A percentile compares a stretch with the other conserved stretches of the same genome.
Conservation (phyloP, 1,284 basidiomycete species). For the Schizophyllum amplum region DNA sequence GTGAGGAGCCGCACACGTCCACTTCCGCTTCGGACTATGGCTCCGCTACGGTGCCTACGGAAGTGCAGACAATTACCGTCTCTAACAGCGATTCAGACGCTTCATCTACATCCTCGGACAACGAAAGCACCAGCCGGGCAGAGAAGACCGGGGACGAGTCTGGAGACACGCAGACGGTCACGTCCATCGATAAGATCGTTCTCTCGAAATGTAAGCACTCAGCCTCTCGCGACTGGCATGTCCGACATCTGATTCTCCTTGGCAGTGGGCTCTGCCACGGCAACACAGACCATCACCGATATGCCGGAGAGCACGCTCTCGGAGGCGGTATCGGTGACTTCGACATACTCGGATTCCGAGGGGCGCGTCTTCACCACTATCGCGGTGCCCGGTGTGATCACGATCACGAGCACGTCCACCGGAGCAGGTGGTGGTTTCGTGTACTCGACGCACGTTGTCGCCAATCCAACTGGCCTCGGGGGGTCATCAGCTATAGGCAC, state of each 20-base stretch:
- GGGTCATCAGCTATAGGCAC: constrained; percentile 14
- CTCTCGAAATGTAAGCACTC: background rate
- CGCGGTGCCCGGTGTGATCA: constrained; percentile 35
- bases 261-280: constrained; percentile 13
- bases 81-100: background rate
- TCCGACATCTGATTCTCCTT: background rate
- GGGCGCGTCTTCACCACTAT: constrained; percentile 31
- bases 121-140: background rate
- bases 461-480: constrained; percentile 32
- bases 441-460: constrained; percentile 39
- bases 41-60: background rate
- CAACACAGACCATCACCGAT: constrained; percentile 35
- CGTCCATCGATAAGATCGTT: background rate
- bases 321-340: background rate
- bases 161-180: too few species aligned
- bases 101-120: too few species aligned
- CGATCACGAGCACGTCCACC: constrained; percentile 36
- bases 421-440: constrained; percentile 31
- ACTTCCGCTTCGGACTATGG: background rate
- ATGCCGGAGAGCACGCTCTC: constrained; percentile 34
- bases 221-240: background rate
- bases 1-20: background rate
- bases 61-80: background rate
- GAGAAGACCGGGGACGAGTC: too few species aligned
- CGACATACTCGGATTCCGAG: constrained; percentile 2